phyloP scores from a whole-genome alignment of 495 filamentous ascomycete species.

The Barbatosphaeria neglecta region DNA sequence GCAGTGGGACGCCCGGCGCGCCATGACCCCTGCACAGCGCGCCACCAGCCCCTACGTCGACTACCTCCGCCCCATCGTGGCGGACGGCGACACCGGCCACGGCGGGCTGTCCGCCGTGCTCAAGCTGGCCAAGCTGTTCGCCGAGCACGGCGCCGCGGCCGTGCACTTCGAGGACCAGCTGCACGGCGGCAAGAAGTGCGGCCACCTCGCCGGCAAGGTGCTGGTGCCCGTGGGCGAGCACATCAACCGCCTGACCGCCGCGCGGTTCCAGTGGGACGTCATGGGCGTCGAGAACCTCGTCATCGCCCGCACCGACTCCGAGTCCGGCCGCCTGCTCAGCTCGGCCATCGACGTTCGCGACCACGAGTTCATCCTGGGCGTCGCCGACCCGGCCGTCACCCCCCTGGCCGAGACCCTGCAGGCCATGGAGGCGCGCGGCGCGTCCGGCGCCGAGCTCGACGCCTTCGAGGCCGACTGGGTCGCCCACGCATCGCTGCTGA shows the following conservation, averaged over 20 bases:
- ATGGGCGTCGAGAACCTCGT: slow-evolving; percentile 93
- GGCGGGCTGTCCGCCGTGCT: slow-evolving; percentile 85
- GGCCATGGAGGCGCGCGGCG: slow-evolving; percentile 72
- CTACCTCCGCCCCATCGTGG: slow-evolving; percentile 87
- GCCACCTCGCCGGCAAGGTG: slow-evolving; percentile 93
- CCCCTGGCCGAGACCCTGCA: slow-evolving; percentile 85
- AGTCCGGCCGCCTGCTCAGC: slow-evolving; percentile 81
- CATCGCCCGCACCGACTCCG: slow-evolving; percentile 89
- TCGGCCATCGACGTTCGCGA: slow-evolving; percentile 87
- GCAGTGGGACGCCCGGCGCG: slow-evolving; percentile 75
- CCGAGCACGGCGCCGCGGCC: slow-evolving; percentile 92
- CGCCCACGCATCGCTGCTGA: slow-evolving; percentile 72
- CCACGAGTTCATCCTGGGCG: slow-evolving; percentile 90
- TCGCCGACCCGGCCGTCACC: slow-evolving; percentile 56
- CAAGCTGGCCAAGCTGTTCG: slow-evolving; percentile 95
- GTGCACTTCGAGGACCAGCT: slow-evolving; percentile 98
- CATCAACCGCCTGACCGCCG: slow-evolving; percentile 84
- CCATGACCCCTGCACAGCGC: slow-evolving; percentile 60
- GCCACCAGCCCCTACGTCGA: slow-evolving; percentile 71
- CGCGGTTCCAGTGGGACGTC: slow-evolving; percentile 94
- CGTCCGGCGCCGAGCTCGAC: slow-evolving; percentile 69
- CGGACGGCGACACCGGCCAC: slow-evolving; percentile 94
- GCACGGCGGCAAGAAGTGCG: slow-evolving; percentile 97
- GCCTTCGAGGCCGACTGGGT: slow-evolving; percentile 82
- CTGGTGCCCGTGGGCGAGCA: slow-evolving; percentile 90